Base-by-base conservation (phyloP, 83 land plant genomes). In the Picea abies region DNA sequence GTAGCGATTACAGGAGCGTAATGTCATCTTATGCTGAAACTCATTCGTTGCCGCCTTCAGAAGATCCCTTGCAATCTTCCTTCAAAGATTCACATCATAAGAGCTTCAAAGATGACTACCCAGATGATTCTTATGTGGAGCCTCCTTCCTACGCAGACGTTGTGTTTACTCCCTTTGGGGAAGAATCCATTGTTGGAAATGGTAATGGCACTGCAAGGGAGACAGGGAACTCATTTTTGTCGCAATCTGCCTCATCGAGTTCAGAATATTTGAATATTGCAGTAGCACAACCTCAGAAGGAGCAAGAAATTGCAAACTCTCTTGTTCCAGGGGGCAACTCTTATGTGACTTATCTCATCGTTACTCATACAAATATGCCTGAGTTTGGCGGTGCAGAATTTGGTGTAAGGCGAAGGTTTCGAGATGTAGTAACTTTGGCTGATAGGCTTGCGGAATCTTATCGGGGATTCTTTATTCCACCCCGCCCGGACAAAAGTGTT, bases 401-500 rank as follows among this genome's bases (percentile, higher is more conserved):
- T 82, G 84, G 84, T 65, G 97, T 94, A 2, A 78, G 98, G 72
- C 84, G 99, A 62, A 78, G 99, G 79, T 97, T 97, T 86, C 90
- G 89, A 23, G 98, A 97, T 83, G 89, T 97, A 49, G 98, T 97
- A 23, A 92, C 96, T 5, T 87, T 97, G 56, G 88, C 97, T 1
- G 98, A 97, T 75, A 84, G 98, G 79, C 86, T 97, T 32, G 93
- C 98, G n/a, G 98, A 94, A 82, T 71, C 90, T 7, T 94, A 89
- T 84, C 63, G 99, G 63, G 99, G 99, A 32, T 93, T 84, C 82
- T 93, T 97, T 79, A 86, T 97, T 20, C 99, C 99, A 39, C 88
- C 91, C 10, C 90, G 99, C 37, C 99, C 99, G 3, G 99, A 97
- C 73, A 97, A 97, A 87, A 93, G 84, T 79, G 93, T 96, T 44